These are phyloP conservation scores for Serpula lacrymans DNA, from an alignment of 768 basidiomycete genomes.

Conservation along the genomic window DNA sequence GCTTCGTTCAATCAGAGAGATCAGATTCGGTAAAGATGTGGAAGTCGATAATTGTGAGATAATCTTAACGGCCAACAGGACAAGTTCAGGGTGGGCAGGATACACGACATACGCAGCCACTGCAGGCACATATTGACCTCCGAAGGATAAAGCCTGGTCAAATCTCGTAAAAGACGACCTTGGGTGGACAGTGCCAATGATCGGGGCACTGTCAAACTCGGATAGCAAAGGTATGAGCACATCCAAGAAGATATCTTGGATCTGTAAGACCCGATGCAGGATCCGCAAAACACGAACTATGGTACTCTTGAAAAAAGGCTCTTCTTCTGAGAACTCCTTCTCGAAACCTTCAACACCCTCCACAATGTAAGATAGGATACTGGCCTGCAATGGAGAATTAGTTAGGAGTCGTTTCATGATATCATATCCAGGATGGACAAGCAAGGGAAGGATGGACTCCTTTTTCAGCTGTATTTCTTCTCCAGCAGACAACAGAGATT, in stretches of 20 bases:
- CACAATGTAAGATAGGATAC: constrained; percentile 74
- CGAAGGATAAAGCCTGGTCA: constrained; percentile 72
- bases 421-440: constrained; percentile 85
- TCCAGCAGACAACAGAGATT: constrained; percentile 56
- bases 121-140: constrained; percentile 69
- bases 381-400: constrained; percentile 65
- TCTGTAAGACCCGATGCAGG: constrained; percentile 73
- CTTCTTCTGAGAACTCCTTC: constrained; percentile 61
- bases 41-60: constrained; percentile 65
- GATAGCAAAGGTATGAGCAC: constrained; percentile 76
- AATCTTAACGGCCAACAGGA: constrained; percentile 76
- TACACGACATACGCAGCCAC: constrained; percentile 76
- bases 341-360: constrained; percentile 79
- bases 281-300: constrained; percentile 82
- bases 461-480: constrained; percentile 51
- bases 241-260: constrained; percentile 88
- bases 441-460: constrained; percentile 52
- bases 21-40: constrained; percentile 65
- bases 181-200: constrained; percentile 54
- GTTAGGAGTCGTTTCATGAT: constrained; percentile 78
- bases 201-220: constrained; percentile 54
- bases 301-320: constrained; percentile 69
- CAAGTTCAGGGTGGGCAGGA: constrained; percentile 68
- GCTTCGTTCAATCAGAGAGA: constrained; percentile 76
- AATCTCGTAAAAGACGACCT: constrained; percentile 71